Evolutionary conservation across 257 asterid genomes (phyloP).

Genomic region (Ophiorrhiza pumila): DNA sequence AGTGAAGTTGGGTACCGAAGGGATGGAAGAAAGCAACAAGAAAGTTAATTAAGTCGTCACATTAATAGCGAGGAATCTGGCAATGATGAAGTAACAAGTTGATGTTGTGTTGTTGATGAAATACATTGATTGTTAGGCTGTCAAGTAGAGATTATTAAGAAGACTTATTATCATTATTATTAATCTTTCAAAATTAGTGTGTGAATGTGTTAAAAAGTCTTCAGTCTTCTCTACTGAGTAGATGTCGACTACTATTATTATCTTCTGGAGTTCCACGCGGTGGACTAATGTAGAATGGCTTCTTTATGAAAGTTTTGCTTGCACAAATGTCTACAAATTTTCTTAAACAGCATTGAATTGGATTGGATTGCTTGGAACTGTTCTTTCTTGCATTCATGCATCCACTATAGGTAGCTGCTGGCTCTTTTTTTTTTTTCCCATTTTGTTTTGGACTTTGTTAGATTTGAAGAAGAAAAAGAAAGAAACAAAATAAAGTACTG

Average conservation of each 20-base stretch:
- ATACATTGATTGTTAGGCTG: background rate
- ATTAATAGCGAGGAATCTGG: background rate
- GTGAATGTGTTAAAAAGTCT: background rate
- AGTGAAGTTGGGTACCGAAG: no score
- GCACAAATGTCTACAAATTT: background rate
- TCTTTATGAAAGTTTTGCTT: background rate
- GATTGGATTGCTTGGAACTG: no score
- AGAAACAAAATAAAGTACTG: no score
- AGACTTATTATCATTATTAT: background rate
- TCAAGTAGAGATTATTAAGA: no score
- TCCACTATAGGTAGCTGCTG: no score
- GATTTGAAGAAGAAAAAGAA: no score
- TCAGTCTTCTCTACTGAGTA: conserved; percentile 7
- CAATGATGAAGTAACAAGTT: background rate
- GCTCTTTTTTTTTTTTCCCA: no score
- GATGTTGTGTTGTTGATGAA: background rate
- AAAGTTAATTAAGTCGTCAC: background rate
- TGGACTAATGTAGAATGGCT: background rate
- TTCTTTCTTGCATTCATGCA: no score
- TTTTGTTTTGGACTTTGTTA: no score
- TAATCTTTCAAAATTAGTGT: background rate
- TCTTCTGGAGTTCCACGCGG: conserved; percentile 17
- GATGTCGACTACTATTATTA: background rate
- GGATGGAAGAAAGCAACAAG: no score
- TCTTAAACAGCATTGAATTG: no score